Evolutionary conservation across 306 rosid genomes (phyloP).

Genomic region (Rosa rugosa): DNA sequence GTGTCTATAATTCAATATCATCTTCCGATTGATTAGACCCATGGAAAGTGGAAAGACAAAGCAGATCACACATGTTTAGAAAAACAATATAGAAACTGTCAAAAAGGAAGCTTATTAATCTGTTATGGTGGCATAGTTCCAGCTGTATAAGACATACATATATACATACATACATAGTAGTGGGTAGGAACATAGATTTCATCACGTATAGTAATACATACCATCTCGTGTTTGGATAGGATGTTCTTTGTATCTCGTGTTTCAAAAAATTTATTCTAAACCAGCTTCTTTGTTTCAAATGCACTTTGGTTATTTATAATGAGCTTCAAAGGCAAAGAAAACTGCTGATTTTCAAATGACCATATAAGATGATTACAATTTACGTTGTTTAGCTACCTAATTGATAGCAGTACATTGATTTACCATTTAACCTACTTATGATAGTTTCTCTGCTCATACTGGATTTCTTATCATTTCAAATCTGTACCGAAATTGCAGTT

Average conservation of each 20-base stretch:
- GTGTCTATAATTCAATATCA: not conserved
- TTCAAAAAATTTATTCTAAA: not conserved
- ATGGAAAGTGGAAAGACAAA: not conserved
- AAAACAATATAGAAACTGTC: not conserved
- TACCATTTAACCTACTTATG: not conserved
- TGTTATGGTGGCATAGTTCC: not conserved
- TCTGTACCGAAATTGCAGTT: conserved; percentile 49
- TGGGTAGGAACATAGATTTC: not conserved
- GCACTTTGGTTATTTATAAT: not conserved
- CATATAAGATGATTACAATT: not conserved
- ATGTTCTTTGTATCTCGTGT: not conserved
- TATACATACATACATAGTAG: not conserved
- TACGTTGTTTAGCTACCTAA: not conserved
- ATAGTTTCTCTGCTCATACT: not conserved
- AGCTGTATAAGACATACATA: not conserved
- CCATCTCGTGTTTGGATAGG: not conserved
- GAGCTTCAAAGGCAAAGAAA: not conserved
- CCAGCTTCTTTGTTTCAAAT: not conserved
- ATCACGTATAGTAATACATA: not conserved
- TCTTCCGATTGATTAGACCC: not conserved
- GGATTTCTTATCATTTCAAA: conserved; percentile 1
- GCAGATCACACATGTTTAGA: not conserved
- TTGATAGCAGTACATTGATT: not conserved
- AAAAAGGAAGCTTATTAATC: not conserved
- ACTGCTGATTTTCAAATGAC: not conserved